Base-by-base conservation (phyloP, 1,139 yeast genomes). In the Taphrina pruni region DNA sequence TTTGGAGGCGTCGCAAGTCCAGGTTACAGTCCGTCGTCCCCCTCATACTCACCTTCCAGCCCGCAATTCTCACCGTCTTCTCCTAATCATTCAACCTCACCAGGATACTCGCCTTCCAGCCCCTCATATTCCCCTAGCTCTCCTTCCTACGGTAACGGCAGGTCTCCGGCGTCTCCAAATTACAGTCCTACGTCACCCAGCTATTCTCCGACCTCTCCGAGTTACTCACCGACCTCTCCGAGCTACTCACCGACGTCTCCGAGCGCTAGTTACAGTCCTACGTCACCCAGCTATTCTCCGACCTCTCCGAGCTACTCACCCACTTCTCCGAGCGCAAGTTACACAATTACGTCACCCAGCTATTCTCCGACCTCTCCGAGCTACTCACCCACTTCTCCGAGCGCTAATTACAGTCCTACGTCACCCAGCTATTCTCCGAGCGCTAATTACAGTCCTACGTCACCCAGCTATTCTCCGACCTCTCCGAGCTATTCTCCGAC, bases 11-110 rank as follows among this genome's bases (percentile, higher is more conserved):
- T 73, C 0, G 75, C 81, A 17, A 86, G 86, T 76, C 83, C 87
- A 26, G 74, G 72, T 20, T 65, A 69, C 60, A 56, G 64, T 57
- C 90, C 94, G 71, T 87, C 94, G 0, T 86, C 91, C 0, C 96
- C 96, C 74, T 81, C 83, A 1, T 90, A 88, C 77, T 82, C 88
- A 0, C 90, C 93, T 70, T 87, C 93, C 0, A 86, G 90, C 1
- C 94, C 95, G 75, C 76, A 82, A 3, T 88, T 88, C 76, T 81
- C 87, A 0, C 93, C 95, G 64, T 88, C 96, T 0, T 86, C 91
- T 0, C 96, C 96, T 74, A 75, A 82, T 1, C 90, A 89, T 76
- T 82, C 87, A 0, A 88, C 96, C 0, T 86, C 90, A 0, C 96
- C 96, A 72, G 75, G 81, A 3, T 89, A 89, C 78, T 83, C 88